Evolutionary conservation across 2,329 filamentous ascomycete species (phyloP).

Genomic region (Chrysoporthe austroafricana): DNA sequence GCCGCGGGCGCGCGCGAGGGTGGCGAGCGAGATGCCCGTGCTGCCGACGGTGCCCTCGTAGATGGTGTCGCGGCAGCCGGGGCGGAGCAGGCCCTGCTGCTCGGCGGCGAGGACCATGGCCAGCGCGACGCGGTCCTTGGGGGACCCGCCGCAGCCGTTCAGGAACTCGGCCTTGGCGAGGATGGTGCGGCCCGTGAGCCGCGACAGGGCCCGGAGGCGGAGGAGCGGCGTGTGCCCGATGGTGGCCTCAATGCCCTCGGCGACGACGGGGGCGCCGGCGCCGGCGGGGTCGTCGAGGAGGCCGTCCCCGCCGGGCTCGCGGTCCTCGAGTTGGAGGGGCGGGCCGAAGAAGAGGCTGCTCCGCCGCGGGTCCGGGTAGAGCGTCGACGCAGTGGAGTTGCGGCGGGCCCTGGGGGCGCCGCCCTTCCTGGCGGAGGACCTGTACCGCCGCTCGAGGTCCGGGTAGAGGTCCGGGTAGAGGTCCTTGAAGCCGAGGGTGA

Average conservation of each 20-base stretch:
- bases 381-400: constrained; percentile 28
- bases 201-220: constrained; percentile 81
- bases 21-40: constrained; percentile 92
- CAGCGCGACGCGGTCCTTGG: constrained; percentile 93
- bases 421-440: constrained; percentile 41
- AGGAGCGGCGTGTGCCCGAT: constrained; percentile 94
- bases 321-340: constrained; percentile 60
- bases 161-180: constrained; percentile 95
- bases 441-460: constrained; percentile 69
- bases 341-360: constrained; percentile 51
- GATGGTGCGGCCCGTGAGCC: constrained; percentile 85
- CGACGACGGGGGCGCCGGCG: constrained; percentile 48
- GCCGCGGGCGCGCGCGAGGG: constrained; percentile 82
- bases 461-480: constrained; percentile 79
- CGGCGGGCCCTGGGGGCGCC: constrained; percentile 20
- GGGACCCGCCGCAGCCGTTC: constrained; percentile 90
- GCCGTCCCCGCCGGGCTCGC: constrained; percentile 45
- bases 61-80: constrained; percentile 86
- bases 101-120: constrained; percentile 87
- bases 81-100: constrained; percentile 72
- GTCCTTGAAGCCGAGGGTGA: constrained; percentile 80
- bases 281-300: constrained; percentile 30
- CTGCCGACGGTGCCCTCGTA: constrained; percentile 98
- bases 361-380: constrained; percentile 35
- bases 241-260: constrained; percentile 83